phyloP scores from a whole-genome alignment of 1,284 basidiomycete genomes.

The Trichosporon faecale region DNA sequence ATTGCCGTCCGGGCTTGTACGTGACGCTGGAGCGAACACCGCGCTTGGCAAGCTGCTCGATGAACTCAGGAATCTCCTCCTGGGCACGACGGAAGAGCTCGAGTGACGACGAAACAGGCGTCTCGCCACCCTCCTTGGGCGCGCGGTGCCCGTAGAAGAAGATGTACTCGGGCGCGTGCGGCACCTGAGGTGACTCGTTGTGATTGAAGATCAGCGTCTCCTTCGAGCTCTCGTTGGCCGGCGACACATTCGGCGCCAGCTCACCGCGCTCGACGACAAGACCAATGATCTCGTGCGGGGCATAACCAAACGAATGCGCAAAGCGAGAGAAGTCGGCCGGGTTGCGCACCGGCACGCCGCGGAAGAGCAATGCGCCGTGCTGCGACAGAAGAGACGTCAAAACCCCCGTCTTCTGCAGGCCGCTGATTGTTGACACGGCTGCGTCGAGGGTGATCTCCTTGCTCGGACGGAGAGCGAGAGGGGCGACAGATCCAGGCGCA shows the following conservation, averaged over 20 bases:
- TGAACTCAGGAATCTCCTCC: slow-evolving; percentile 23
- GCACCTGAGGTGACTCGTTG: slow-evolving; percentile 26
- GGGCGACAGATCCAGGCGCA: slow-evolving; percentile 6
- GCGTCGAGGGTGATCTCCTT: slow-evolving; percentile 3
- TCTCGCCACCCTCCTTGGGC: slow-evolving; percentile 21
- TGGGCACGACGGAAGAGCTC: slow-evolving; percentile 23
- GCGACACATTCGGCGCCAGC: slow-evolving; percentile 25
- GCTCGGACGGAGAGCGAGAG: slow-evolving; percentile 16
- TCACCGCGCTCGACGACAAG: slow-evolving; percentile 20
- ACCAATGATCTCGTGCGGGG: slow-evolving; percentile 25
- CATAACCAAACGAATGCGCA: slow-evolving; percentile 20
- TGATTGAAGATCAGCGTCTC: slow-evolving; percentile 21
- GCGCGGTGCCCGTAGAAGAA: slow-evolving; percentile 23
- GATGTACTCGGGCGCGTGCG: slow-evolving; percentile 25
- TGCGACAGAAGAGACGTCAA: slow-evolving; percentile 18
- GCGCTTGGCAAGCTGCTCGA: slow-evolving; percentile 15
- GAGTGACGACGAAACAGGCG: slow-evolving; percentile 19
- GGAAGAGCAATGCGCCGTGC: slow-evolving; percentile 25
- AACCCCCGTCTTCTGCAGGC: slow-evolving; percentile 3
- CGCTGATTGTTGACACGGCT: slow-evolving; percentile 11
- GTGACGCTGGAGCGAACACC: slow-evolving; percentile 17
- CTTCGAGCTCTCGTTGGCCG: slow-evolving; percentile 25
- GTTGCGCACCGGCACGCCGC: slow-evolving; percentile 15
- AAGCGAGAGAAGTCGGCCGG: slow-evolving; percentile 15
- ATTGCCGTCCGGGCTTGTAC: slow-evolving; percentile 16